phyloP scores from a whole-genome alignment of 768 basidiomycete genomes.

The Tulasnella sp. region DNA sequence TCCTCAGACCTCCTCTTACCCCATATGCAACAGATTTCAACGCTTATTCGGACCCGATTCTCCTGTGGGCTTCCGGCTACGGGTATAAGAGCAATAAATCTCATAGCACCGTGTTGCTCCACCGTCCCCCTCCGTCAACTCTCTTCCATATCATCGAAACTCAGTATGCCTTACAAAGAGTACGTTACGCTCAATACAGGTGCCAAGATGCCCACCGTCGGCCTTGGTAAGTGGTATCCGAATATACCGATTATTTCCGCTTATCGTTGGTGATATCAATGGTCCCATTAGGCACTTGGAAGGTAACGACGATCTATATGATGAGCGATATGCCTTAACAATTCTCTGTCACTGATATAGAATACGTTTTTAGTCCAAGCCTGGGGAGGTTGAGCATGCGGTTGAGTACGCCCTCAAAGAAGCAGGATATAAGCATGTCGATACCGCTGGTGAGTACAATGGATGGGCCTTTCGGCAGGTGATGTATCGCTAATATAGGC shows the following conservation, averaged over 20 bases:
- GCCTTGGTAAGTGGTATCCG: conserved; percentile 45
- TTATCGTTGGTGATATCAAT: too few species aligned
- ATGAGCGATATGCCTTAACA: not conserved
- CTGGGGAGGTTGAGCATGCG: conserved; percentile 41
- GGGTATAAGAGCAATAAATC: not conserved
- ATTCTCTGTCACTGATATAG: not conserved
- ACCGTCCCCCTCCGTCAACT: not conserved
- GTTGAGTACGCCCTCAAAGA: conserved; percentile 21
- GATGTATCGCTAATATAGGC: conserved; percentile 77
- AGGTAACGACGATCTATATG: not conserved
- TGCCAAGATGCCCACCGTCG: conserved; percentile 56
- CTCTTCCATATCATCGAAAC: not conserved
- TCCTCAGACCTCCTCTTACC: not conserved
- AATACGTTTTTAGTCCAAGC: conserved; percentile 57
- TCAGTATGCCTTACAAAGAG: conserved; percentile 35
- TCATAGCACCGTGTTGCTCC: not conserved
- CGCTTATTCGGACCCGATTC: not conserved
- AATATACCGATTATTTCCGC: too few species aligned
- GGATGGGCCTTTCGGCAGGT: too few species aligned
- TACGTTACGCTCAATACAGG: conserved; percentile 36
- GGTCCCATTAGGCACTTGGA: not conserved
- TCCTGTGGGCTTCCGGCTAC: not conserved
- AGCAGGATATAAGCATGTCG: conserved; percentile 16
- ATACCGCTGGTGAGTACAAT: conserved; percentile 53
- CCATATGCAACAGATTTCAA: not conserved